Evolutionary conservation across 2,329 filamentous ascomycete species (phyloP).

Genomic region (Botryosphaeria dothidea): DNA sequence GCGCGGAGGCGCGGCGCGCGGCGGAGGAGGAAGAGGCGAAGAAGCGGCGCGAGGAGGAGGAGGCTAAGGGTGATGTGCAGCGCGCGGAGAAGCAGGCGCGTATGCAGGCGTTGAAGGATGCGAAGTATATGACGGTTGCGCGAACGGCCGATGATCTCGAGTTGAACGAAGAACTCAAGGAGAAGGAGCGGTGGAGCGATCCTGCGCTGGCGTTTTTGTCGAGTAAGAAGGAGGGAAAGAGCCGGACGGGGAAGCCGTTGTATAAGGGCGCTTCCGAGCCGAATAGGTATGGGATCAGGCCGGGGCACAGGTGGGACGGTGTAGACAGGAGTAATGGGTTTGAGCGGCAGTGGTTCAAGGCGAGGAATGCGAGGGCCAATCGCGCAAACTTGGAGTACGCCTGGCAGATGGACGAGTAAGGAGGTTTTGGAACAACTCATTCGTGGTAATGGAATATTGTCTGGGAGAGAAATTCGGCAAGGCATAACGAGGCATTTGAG

Average conservation of each 20-base stretch:
- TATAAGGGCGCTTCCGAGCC: slow-evolving; percentile 82
- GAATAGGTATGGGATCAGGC: slow-evolving; percentile 90
- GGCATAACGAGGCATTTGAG: slow-evolving; percentile 12
- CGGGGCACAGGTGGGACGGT: slow-evolving; percentile 94
- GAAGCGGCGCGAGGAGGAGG: slow-evolving; percentile 66
- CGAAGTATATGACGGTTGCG: slow-evolving; percentile 78
- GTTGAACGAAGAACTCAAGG: slow-evolving; percentile 81
- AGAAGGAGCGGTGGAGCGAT: slow-evolving; percentile 84
- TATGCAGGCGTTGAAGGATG: slow-evolving; percentile 72
- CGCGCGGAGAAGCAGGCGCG: slow-evolving; percentile 64
- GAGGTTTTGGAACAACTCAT: neutral
- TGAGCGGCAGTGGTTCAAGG: slow-evolving; percentile 89
- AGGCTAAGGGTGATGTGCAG: slow-evolving; percentile 84
- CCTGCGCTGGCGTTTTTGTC: slow-evolving; percentile 72
- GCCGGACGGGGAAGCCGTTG: slow-evolving; percentile 59
- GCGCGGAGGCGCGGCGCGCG: slow-evolving; percentile 80
- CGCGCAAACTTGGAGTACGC: slow-evolving; percentile 81
- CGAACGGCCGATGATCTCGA: slow-evolving; percentile 80
- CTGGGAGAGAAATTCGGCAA: neutral
- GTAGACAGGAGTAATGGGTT: slow-evolving; percentile 94
- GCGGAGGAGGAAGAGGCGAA: slow-evolving; percentile 69
- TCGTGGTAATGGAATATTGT: too few species aligned
- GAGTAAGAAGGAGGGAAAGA: slow-evolving; percentile 50
- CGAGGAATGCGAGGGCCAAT: slow-evolving; percentile 74
- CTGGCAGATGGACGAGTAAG: slow-evolving; percentile 92